Base-by-base conservation (phyloP, 805 yeast species). In the Saccharomycopsis sp. region DNA sequence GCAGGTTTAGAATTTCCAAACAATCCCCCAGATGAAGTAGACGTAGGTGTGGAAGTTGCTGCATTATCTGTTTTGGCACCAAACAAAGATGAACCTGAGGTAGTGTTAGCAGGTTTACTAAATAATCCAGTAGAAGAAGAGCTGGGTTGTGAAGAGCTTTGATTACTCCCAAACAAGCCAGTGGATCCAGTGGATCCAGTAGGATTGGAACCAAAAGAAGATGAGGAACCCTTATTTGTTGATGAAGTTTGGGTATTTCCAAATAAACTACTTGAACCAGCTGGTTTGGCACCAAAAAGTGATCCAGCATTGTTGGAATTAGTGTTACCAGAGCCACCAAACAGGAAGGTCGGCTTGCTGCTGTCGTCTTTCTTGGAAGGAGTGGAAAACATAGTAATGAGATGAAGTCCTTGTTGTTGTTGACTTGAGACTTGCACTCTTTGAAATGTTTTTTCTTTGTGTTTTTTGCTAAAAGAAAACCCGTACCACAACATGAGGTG, bases 11-110 rank as follows among this genome's bases (percentile, higher is more conserved):
- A 45, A 14, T 54, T 48, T 15, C 60, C 60, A 48, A 56, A 56
- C 14, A 56, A 40, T 15, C 58, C 57, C 28, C 62, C 58, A 37
- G 54, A 51, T 5, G 54, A 36, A 30, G 41, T 47, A 23, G 34
- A 8, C 10, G n/a, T 23, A 6, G 6, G 10, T 23, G 26, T 23
- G 6, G 26, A 23, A 23, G 26, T 23, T 10, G 10, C 10, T 10
- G 6, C 10, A 23, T 8, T 8, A 23, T 6, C 10, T 10, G 6
- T 23, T 23, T 6, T 8, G 26, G 10, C 26, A 23, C 6, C 6
- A 23, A 23, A 10, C 26, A 6, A 6, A 10, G 10, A 6, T 23
- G 26, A 8, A 10, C 26, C 26, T 23, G 26, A 26, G 9, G 34
- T 32, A 26, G 41, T 15, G n/a, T 13, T 26, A 42, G 47, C 26